Base-by-base conservation (phyloP, 495 filamentous ascomycete species). In the Lasiosphaeria hispida region DNA sequence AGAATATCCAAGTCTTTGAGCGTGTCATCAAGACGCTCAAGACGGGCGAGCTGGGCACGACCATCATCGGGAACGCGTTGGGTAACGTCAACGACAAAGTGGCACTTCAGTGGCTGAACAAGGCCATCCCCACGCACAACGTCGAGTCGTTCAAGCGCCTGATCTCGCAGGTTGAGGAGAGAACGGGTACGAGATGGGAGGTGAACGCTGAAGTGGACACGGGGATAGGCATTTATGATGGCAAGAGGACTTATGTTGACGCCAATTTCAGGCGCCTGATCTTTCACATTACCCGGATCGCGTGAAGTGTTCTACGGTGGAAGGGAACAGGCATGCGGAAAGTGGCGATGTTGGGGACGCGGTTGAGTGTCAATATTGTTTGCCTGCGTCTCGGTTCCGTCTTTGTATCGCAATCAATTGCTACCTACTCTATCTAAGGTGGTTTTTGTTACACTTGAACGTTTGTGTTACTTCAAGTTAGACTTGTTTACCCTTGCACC, bases 141-240 rank as follows among this genome's bases (percentile, higher is more conserved):
- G 64, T 67, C 1, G 63, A 69, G 38, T 77, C 68, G 14, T 71
- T 77, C 60, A 67, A 72, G 63, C 60, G 58, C 2, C 68, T 80
- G 34, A 77, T 77, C 72, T 59, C 63, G 18, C 72, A 76, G 53
- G 61, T 78, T n/a, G 76, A 69, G 2, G 59, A 63, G 47, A 65
- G 52, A 7, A 80, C 77, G 0, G 65, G 69, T 1, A 79, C 74
- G 4, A 19, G 42, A 9, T 78, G 77, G 75, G 65, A 63, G 51
- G 38, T 53, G 15, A 15, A 34, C 14, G 37, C 23, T 18, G 51
- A 53, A 18, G 1, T 53, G 4, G 51, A 53, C 23, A n/a, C 10
- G 7, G 13, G 38, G 4, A 34, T 42, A 2, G 33, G 51, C 19
- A 43, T 50, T 57, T 59, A 13, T 10, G 36, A 53, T 2, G 40